Evolutionary conservation across 2,329 filamentous ascomycete genomes (phyloP).

Genomic region (Davidsoniella eucalypti): DNA sequence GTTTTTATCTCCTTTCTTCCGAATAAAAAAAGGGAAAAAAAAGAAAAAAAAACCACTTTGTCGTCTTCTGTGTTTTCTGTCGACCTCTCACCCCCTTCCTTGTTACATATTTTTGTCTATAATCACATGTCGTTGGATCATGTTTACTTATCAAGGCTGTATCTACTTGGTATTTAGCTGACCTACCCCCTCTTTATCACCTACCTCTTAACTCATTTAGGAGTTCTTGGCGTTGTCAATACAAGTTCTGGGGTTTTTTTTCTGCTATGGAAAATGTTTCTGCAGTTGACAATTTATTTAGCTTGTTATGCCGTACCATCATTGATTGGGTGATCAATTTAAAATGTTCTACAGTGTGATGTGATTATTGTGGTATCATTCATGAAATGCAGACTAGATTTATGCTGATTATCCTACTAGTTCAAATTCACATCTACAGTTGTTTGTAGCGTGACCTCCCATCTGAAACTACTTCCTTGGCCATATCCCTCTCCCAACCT

Average conservation of each 20-base stretch:
- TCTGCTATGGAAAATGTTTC: not conserved
- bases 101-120: not conserved
- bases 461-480: slow-evolving; percentile 59
- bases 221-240: not conserved
- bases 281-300: not conserved
- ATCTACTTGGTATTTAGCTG: not conserved
- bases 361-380: not conserved
- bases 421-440: slow-evolving; percentile 21
- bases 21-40: not conserved
- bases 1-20: not conserved
- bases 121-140: not conserved
- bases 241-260: not conserved
- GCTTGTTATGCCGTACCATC: not conserved
- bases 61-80: not conserved
- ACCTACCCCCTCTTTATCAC: no score
- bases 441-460: slow-evolving; percentile 87
- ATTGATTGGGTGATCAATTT: not conserved
- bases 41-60: not conserved
- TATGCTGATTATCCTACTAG: not conserved
- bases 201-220: not conserved
- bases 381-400: not conserved
- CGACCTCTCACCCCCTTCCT: not conserved
- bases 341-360: not conserved
- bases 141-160: slow-evolving; percentile 3
- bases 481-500: slow-evolving; percentile 79